Evolutionary conservation across 345 rosid genomes (phyloP).

Genomic region (Xanthoceras sorbifolium): DNA sequence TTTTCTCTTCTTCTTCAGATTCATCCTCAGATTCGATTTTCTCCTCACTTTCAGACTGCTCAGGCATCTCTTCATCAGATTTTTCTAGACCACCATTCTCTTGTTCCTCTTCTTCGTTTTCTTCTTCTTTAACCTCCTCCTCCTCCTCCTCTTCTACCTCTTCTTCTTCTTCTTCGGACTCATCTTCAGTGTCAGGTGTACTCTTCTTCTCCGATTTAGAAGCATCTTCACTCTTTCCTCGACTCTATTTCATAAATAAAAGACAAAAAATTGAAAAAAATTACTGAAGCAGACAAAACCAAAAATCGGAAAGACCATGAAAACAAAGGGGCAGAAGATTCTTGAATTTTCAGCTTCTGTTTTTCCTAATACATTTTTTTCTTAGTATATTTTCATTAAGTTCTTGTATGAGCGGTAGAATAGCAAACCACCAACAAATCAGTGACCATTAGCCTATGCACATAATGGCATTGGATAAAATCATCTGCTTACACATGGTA

Average conservation of each 20-base stretch:
- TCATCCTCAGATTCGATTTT: conserved; percentile 67
- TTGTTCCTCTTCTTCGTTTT: conserved; percentile 48
- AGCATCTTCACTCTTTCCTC: conserved; percentile 51
- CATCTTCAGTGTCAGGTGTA: conserved; percentile 50
- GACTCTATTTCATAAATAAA: conserved; percentile 52
- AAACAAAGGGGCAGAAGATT: background rate
- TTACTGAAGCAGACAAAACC: background rate
- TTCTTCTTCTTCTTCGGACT: conserved; percentile 57
- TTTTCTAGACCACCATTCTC: conserved; percentile 69
- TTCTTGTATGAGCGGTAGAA: background rate
- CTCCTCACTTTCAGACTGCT: conserved; percentile 66
- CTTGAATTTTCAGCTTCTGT: background rate
- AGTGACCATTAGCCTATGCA: background rate
- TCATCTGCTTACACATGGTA: background rate
- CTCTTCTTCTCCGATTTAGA: conserved; percentile 46
- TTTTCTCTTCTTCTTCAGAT: conserved; percentile 69
- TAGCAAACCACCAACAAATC: background rate
- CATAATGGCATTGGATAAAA: too few species aligned
- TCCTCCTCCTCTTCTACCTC: conserved; percentile 42
- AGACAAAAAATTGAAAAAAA: conserved; percentile 1
- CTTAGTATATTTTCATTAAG: background rate
- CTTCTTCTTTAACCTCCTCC: conserved; percentile 41
- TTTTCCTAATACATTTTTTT: background rate
- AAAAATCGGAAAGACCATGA: background rate
- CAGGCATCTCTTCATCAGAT: conserved; percentile 61